These are phyloP conservation scores for Herpetospermum pedunculosum DNA, from an alignment of 306 rosid genomes.

Conservation along the genomic window DNA sequence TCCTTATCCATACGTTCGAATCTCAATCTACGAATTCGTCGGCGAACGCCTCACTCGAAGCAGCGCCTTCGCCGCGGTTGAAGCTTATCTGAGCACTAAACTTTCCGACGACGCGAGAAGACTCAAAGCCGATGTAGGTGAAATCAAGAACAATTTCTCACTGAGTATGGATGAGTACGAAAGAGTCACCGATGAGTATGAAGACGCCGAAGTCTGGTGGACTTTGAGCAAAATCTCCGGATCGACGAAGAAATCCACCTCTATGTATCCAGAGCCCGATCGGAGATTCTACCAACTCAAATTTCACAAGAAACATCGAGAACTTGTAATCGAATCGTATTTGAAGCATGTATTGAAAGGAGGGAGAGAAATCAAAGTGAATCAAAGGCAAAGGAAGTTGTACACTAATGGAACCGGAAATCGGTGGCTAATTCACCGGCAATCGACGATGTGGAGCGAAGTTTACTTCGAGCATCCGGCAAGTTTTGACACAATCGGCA, in stretches of 20 bases:
- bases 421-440: background rate
- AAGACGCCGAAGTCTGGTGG: constrained; percentile 4
- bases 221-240: background rate
- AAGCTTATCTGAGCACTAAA: background rate
- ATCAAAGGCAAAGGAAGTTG: constrained; percentile 1
- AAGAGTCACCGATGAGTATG: background rate
- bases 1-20: background rate
- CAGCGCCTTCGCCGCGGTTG: background rate
- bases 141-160: background rate
- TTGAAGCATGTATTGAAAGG: background rate
- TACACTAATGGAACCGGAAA: background rate
- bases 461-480: constrained; percentile 2
- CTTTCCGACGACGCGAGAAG: background rate
- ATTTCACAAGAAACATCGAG: constrained; percentile 1
- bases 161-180: constrained; percentile 1
- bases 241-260: background rate
- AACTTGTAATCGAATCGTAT: background rate
- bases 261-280: background rate
- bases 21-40: background rate
- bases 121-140: background rate
- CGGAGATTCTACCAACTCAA: background rate
- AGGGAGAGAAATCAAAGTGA: background rate
- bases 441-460: background rate
- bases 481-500: background rate
- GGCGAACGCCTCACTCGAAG: background rate